Conservation (phyloP, 139 green algal genomes). For the Chlamydomonas schloesseri region DNA sequence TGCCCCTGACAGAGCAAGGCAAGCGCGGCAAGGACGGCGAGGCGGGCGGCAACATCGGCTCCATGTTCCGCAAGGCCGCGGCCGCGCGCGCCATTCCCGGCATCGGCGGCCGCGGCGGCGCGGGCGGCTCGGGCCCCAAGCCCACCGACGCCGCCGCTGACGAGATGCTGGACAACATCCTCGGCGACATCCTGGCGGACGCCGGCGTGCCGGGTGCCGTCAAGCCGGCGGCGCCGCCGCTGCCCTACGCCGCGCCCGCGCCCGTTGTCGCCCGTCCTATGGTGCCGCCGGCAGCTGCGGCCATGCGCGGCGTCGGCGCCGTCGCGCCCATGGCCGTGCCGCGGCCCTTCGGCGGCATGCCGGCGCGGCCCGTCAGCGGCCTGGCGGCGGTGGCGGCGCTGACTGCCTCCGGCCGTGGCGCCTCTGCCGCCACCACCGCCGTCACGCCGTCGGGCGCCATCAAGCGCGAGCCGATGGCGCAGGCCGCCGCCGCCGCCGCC, state of each 20-base stretch:
- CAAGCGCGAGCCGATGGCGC: not conserved
- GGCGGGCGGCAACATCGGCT: constrained; percentile 38
- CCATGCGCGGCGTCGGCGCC: not conserved
- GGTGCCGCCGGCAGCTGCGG: not conserved
- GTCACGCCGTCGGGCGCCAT: no score
- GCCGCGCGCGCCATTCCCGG: not conserved
- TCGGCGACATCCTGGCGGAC: constrained; percentile 84
- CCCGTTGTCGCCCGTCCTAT: no score
- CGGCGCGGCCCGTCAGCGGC: not conserved
- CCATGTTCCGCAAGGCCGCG: constrained; percentile 44
- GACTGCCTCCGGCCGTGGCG: no score
- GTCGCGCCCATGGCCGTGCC: not conserved
- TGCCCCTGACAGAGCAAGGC: not conserved
- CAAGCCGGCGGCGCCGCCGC: not conserved
- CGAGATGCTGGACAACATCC: constrained; percentile 60
- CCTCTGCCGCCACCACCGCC: not conserved
- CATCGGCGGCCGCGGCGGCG: not conserved
- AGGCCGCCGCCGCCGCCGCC: no score
- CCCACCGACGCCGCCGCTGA: constrained; percentile 63
- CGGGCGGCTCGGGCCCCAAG: not conserved
- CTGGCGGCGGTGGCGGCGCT: not conserved
- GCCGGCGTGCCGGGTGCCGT: constrained; percentile 42
- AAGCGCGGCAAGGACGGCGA: constrained; percentile 34
- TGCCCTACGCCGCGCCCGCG: no score
- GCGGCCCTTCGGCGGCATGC: not conserved